Percentiles rank a stretch among this genome's conserved stretches.
Conservation (phyloP, 176 grass and related monocot genomes). For the Stipa capillata region DNA sequence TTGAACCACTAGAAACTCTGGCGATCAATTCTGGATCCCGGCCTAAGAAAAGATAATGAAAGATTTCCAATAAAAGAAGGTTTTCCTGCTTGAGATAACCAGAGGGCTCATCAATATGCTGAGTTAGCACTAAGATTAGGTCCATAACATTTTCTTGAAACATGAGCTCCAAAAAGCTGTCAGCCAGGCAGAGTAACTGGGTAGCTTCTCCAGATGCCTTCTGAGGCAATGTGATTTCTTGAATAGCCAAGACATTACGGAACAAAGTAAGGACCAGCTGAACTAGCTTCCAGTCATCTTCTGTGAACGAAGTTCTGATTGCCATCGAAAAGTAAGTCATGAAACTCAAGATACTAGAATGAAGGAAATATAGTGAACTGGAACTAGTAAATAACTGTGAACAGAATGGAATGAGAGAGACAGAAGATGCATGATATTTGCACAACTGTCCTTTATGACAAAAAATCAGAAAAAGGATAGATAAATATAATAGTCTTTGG, state of each 20-base stretch:
- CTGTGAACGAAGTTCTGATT: slow-evolving; percentile 68
- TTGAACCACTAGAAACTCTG: slow-evolving; percentile 44
- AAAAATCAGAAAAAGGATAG: background rate
- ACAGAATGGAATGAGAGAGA: background rate
- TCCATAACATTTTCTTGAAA: slow-evolving; percentile 98
- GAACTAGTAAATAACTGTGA: slow-evolving; percentile 16
- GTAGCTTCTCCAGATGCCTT: slow-evolving; percentile 77
- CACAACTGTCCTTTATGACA: background rate
- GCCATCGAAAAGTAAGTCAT: slow-evolving; percentile 31
- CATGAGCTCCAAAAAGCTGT: slow-evolving; percentile 76
- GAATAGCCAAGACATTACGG: slow-evolving; percentile 75
- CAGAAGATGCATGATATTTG: slow-evolving; percentile 1
- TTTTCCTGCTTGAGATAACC: slow-evolving; percentile 86
- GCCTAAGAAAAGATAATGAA: slow-evolving; percentile 76
- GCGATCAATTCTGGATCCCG: slow-evolving; percentile 76
- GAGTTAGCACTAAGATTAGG: slow-evolving; percentile 85
- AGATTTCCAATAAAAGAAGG: slow-evolving; percentile 87
- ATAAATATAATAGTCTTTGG: background rate
- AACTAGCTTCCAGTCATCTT: slow-evolving; percentile 98
- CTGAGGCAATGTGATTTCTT: slow-evolving; percentile 84
- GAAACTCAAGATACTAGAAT: background rate
- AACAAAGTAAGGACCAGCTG: slow-evolving; percentile 93
- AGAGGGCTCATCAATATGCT: slow-evolving; percentile 73
- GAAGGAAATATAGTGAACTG: background rate
- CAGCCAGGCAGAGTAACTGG: slow-evolving; percentile 57